These are phyloP conservation scores for Syzygium malaccense DNA, from an alignment of 441 rosid species.

Conservation along the genomic window DNA sequence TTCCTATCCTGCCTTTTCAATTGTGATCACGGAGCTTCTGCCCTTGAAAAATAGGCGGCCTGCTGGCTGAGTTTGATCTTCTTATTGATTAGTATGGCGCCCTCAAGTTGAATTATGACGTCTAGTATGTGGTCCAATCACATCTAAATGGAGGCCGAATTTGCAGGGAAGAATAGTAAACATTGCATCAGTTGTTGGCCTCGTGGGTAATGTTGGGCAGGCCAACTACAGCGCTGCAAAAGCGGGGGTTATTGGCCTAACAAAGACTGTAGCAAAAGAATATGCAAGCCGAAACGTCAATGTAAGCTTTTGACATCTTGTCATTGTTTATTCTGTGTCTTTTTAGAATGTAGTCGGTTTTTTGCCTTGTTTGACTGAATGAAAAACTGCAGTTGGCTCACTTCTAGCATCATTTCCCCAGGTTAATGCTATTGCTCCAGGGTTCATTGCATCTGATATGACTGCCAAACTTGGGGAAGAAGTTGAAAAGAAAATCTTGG, in stretches of 20 bases:
- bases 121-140: background rate
- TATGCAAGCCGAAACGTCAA: constrained; percentile 78
- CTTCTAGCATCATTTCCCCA: too few relatives aligned
- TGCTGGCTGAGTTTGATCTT: background rate
- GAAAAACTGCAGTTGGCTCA: background rate
- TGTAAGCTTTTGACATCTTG: constrained; percentile 25
- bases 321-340: background rate
- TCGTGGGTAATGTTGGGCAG: constrained; percentile 85
- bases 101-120: background rate
- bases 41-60: background rate
- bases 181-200: constrained; percentile 81
- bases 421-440: too few relatives aligned
- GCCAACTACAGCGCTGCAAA: constrained; percentile 96
- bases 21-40: background rate
- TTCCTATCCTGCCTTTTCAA: background rate
- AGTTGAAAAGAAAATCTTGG: too few relatives aligned
- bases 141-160: background rate
- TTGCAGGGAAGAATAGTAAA: constrained; percentile 81
- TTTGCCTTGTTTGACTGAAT: background rate
- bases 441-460: too few relatives aligned
- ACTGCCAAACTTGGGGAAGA: too few relatives aligned
- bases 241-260: constrained; percentile 89
- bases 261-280: constrained; percentile 79
- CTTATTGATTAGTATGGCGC: background rate
- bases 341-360: background rate